Evolutionary conservation across 2,329 filamentous ascomycete genomes (phyloP), one percentile per base, ranked within the genome.

Genomic region (Fusarium equiseti): DNA sequence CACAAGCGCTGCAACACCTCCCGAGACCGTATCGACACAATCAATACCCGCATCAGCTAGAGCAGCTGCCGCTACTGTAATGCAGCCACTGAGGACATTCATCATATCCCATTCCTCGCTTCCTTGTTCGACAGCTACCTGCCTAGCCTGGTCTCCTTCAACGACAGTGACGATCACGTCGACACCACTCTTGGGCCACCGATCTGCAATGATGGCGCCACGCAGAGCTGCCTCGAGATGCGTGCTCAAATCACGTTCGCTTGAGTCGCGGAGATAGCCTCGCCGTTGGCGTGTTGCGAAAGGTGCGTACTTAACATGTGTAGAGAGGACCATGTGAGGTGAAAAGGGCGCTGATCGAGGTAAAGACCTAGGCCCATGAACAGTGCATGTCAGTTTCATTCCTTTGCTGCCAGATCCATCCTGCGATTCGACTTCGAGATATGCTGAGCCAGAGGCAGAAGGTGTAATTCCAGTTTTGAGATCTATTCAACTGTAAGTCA

Each of bases 121-220:
- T 11, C 83, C 84, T 72, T 83, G 81, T 26, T 82, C 82, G 31
- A 83, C 77, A 5, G 81, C 82, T 49, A 80, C 80, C 78, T 80
- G 87, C 79, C 79, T 87, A 81, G 95, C 92, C 78, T 98, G 93
- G 77, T 98, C 96, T 5, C 94, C 95, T 82, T 99, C 96, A 20
- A 99, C 85, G 51, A 99, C 90, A 1, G 94, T 98, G 51, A 99
- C 90, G 20, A 97, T 91, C 43, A 99, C 91, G 78, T 99, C 96
- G n/a, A 97, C 91, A 46, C 94, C 95, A 79, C 94, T 97, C 85
- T 99, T 99, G n/a, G 96, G 96, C 93, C 95, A 99, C 62, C 95
- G 87, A 78, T 98, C 95, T 16, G 94, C 94, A 77, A 98, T 95
- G 53, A 98, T 90, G 10, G 94, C 92, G 2, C 95, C 95, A 35